Base-by-base conservation (phyloP, 1,284 basidiomycete species). In the Boletus sp. region DNA sequence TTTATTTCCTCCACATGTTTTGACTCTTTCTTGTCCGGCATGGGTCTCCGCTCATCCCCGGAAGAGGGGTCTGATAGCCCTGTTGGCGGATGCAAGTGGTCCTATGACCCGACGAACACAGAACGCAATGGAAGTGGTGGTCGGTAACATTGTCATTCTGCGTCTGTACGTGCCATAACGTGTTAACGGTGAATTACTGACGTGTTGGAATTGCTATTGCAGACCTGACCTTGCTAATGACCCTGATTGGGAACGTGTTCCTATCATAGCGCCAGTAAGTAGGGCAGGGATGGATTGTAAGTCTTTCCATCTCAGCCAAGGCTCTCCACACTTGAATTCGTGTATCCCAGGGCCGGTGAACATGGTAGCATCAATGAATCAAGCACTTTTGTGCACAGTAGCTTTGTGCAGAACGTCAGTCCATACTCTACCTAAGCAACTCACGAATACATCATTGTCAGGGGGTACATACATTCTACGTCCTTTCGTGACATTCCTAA, bases 171-270 rank as follows among this genome's bases (percentile, higher is more conserved):
- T 50, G 16, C 2, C 37, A 16, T 42, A 32, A 20, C 35, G 22
- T 14, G 33, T 35, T 40, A 36, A 23, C 52, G 16, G 22, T 10
- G 9, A 22, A 26, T 30, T 12, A 14, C 47, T 56, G 20, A 58
- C 25, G 17, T 26, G 5, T 17, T 34, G 17, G 16, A 17, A 36
- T 47, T 3, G 3, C 27, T 32, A 40, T 30, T 32, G 16, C 51
- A 88, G 85, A 42, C 75, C 77, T 32, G 75, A 79, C 41, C 65
- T 88, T 44, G 66, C 57, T 7, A 71, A 78, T 38, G 72, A 78
- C 49, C 69, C 69, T n/a, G 66, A 68, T 9, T 85, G 78, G 73
- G 75, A 80, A 41, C 58, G 66, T 33, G 65, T 69, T 1, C 62
- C 67, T 1, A 70, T 87, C 17, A 61, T 75, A 48, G 70, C 71